A percentile compares a stretch with the other conserved stretches of the same genome.
phyloP scores from a whole-genome alignment of 192 early-diverging fungal genomes.

The Blastocladiella britannica region DNA sequence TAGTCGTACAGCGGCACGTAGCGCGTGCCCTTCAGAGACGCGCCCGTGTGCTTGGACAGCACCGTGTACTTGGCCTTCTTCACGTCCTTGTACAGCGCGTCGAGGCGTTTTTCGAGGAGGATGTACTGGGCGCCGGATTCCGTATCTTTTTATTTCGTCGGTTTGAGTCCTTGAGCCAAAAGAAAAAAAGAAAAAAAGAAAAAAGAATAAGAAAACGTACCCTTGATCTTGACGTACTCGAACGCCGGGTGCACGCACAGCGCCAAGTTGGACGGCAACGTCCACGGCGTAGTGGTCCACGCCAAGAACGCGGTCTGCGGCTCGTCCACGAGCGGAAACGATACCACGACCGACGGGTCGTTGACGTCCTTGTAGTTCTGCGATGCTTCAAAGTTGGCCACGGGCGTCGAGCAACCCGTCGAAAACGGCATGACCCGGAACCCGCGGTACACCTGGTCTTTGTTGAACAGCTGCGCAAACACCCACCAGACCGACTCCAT shows the following conservation, averaged over 20 bases:
- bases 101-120: conserved; percentile 63
- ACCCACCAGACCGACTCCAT: conserved; percentile 99
- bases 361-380: conserved; percentile 95
- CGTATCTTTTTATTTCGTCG: too few species aligned
- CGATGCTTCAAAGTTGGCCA: conserved; percentile 93
- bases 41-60: conserved; percentile 52
- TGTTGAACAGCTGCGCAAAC: conserved; percentile 85
- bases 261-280: conserved; percentile 83
- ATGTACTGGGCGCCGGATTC: conserved; percentile 68
- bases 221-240: conserved; percentile 87
- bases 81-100: conserved; percentile 75
- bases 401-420: conserved; percentile 68
- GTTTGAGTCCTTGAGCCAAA: too few species aligned
- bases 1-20: conserved; percentile 84
- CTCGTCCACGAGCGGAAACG: conserved; percentile 75
- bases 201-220: conserved; percentile 2
- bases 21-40: conserved; percentile 61
- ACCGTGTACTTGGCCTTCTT: conserved; percentile 88
- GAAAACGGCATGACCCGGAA: conserved; percentile 92
- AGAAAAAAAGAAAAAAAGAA: not conserved
- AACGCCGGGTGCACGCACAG: conserved; percentile 80
- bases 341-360: conserved; percentile 81
- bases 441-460: conserved; percentile 88
- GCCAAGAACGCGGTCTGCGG: conserved; percentile 63
- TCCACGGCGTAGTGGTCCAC: conserved; percentile 99